Base-by-base conservation (phyloP, 2,329 filamentous ascomycete genomes). In the Neonectria neomacrospora region DNA sequence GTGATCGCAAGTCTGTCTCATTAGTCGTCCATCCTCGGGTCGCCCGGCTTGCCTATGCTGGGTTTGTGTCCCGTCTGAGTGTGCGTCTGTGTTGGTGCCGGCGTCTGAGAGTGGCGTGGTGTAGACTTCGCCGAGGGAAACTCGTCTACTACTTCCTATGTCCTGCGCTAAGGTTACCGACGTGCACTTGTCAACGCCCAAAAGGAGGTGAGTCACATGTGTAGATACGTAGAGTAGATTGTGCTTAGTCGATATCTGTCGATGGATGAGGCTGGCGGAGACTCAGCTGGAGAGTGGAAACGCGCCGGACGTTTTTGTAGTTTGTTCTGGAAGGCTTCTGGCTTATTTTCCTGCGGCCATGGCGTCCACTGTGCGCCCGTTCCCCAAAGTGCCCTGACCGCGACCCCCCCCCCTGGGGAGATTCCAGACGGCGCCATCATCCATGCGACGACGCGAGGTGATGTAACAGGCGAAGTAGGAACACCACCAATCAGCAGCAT, bases 241-340 rank as follows among this genome's bases (percentile, higher is more conserved):
- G 42, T 45, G 23, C 22, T 23, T 22, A 2, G 41, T 22, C 41
- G 11, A 34, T 34, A 34, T 34, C 37, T 16, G 34, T 32, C 30
- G 30, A 32, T 32, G 12, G 11, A 32, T 32, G 30, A 11, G 32
- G 32, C 12, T 26, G 12, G 32, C 32, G 32, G 32, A 34, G 12
- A 30, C 44, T 28, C 16, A 50, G 23, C 14, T 41, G 48, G 23
- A 54, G 58, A 54, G 47, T 67, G 51, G 66, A 55, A 62, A 65
- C 56, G 61, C 55, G 50, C 53, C 54, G 57, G 62, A 55, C 60
- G 57, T 51, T 57, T 52, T 58, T 58, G 56, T 32, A 32, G 9
- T 11, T 39, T 68, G 59, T 71, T 71, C 69, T 71, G 60, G 69
- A 71, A 71, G 67, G 52, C 67, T 71, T 71, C 69, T 71, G 69